These are phyloP conservation scores for Fraxinus floribunda DNA, from an alignment of 305 asterid genomes.

Conservation along the genomic window DNA sequence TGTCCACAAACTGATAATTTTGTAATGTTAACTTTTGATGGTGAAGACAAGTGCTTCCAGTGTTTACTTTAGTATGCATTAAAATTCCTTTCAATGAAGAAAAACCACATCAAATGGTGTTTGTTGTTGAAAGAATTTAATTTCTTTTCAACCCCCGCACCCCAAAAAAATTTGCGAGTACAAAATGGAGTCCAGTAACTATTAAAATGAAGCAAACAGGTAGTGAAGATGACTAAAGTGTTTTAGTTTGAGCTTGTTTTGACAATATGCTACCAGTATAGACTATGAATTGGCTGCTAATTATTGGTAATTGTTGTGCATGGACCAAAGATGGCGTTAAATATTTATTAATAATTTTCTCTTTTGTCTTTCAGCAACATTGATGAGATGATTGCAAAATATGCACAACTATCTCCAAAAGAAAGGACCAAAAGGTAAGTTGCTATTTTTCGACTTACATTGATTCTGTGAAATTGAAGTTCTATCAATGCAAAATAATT, in stretches of 20 bases:
- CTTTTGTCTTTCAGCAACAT: slow-evolving; percentile 54
- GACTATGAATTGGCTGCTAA: background rate
- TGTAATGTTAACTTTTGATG: background rate
- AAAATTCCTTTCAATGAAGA: background rate
- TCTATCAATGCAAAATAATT: slow-evolving; percentile 16
- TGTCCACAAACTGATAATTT: background rate
- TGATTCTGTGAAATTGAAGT: slow-evolving; percentile 5
- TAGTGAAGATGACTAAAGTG: background rate
- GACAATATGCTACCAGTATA: background rate
- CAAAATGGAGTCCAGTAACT: background rate
- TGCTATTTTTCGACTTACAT: slow-evolving; percentile 5
- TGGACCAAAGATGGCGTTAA: background rate
- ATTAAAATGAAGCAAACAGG: background rate
- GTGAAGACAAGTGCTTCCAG: background rate
- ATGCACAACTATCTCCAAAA: slow-evolving; percentile 76
- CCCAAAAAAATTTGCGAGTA: background rate
- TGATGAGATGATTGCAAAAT: slow-evolving; percentile 79
- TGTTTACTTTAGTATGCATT: background rate
- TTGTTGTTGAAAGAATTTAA: background rate
- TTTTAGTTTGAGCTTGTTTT: background rate
- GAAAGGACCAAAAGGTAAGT: slow-evolving; percentile 77
- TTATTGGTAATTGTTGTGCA: background rate
- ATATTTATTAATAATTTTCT: background rate
- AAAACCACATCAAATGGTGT: background rate
- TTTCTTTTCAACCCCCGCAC: background rate